These are phyloP conservation scores for Pseudogymnoascus pannorum DNA, from an alignment of 2,329 filamentous ascomycete genomes.

Conservation along the genomic window DNA sequence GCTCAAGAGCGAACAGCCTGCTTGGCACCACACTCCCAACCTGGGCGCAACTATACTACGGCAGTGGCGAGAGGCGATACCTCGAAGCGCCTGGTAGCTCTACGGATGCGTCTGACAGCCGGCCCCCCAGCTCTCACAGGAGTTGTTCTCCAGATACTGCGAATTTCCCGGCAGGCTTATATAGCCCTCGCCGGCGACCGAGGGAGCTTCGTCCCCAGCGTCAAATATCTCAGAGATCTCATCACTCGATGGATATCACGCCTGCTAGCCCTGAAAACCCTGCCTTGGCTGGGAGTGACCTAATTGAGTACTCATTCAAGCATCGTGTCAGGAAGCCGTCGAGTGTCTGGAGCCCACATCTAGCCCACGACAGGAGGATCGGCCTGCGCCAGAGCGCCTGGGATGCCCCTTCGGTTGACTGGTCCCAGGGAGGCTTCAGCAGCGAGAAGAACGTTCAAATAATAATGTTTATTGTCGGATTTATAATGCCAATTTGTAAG, in stretches of 20 bases:
- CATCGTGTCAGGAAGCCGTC: constrained; percentile 32
- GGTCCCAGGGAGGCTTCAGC: constrained; percentile 53
- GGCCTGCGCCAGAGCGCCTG: constrained; percentile 53
- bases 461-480: constrained; percentile 66
- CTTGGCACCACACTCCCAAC: constrained; percentile 36
- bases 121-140: constrained; percentile 37
- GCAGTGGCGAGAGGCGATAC: constrained; percentile 52
- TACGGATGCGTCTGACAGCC: constrained; percentile 34
- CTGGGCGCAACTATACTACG: constrained; percentile 60
- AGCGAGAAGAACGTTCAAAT: constrained; percentile 68
- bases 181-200: constrained; percentile 39
- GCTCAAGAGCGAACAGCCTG: constrained; percentile 38
- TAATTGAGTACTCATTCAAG: constrained; percentile 17
- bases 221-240: constrained; percentile 18
- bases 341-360: constrained; percentile 66
- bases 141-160: constrained; percentile 45
- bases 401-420: constrained; percentile 65
- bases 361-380: constrained; percentile 55
- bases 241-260: constrained; percentile 39
- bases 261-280: constrained; percentile 22
- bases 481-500: constrained; percentile 67
- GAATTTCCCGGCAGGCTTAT: constrained; percentile 38
- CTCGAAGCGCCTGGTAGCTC: constrained; percentile 33
- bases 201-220: constrained; percentile 30
- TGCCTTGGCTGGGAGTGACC: constrained; percentile 27